Conservation (phyloP, 1,284 basidiomycete genomes). For the Rhodotorula sp. region DNA sequence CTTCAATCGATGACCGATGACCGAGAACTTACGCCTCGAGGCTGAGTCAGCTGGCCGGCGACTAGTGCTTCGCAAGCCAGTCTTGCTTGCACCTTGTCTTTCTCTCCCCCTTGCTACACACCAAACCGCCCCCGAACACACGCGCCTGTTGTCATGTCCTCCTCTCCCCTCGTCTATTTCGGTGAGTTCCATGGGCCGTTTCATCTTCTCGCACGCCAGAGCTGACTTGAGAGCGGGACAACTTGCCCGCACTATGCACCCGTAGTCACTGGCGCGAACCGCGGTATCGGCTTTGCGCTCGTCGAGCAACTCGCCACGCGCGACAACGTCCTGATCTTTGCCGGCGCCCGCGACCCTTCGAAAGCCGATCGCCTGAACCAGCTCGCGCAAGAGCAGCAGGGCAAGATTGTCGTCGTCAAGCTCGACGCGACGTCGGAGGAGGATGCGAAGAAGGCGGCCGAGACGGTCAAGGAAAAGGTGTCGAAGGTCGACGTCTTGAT, state of each 20-base stretch:
- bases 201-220: no score
- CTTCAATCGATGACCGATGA: no score
- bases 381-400: neutral
- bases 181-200: no score
- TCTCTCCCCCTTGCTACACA: no score
- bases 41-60: no score
- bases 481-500: constrained; percentile 25
- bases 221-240: no score
- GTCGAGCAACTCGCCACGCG: constrained; percentile 30
- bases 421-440: constrained; percentile 13
- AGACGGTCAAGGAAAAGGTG: constrained; percentile 13
- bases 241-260: no score
- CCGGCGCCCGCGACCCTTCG: constrained; percentile 36
- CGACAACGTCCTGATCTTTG: constrained; percentile 36
- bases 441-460: constrained; percentile 11
- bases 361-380: constrained; percentile 7
- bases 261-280: constrained; percentile 18
- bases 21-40: no score
- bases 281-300: constrained; percentile 35
- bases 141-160: neutral
- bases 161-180: no score
- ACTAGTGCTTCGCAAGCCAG: no score
- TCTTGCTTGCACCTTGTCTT: no score
- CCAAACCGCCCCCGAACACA: no score
- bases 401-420: constrained; percentile 22